Conservation (phyloP, 208 protist genomes). For the Trypanosoma cruzi region DNA sequence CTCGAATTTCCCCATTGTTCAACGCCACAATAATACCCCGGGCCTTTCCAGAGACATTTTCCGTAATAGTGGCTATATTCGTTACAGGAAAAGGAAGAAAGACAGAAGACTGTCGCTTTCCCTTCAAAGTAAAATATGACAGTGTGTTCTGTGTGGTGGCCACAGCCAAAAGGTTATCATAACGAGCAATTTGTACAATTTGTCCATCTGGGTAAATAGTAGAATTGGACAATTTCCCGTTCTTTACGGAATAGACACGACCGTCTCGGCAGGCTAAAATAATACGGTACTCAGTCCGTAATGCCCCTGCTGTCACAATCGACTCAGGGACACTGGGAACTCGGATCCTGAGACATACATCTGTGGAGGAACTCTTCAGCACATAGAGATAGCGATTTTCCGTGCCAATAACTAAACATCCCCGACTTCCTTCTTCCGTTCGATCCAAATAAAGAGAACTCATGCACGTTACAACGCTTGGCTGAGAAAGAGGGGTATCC, state of each 20-base stretch:
- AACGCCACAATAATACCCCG: constrained; percentile 90
- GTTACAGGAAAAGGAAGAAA: constrained; percentile 75
- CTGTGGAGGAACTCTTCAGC: constrained; percentile 49
- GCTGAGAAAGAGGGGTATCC: constrained; percentile 57
- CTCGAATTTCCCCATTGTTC: constrained; percentile 89
- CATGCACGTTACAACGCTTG: constrained; percentile 90
- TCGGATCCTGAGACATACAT: constrained; percentile 58
- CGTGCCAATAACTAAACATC: constrained; percentile 92
- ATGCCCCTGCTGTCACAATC: constrained; percentile 70
- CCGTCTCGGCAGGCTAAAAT: constrained; percentile 92
- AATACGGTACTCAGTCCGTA: constrained; percentile 92
- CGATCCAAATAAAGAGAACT: constrained; percentile 59
- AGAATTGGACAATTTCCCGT: constrained; percentile 68
- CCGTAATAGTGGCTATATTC: constrained; percentile 68
- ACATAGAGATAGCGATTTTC: constrained; percentile 89
- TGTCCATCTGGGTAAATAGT: constrained; percentile 92
- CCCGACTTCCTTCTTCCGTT: constrained; percentile 54
- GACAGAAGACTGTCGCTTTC: constrained; percentile 80
- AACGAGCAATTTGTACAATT: constrained; percentile 79
- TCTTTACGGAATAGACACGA: constrained; percentile 93
- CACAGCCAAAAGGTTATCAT: constrained; percentile 88
- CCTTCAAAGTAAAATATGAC: constrained; percentile 91
- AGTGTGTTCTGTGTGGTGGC: constrained; percentile 89
- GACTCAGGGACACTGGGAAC: constrained; percentile 75
- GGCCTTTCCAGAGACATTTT: constrained; percentile 57